phyloP scores from a whole-genome alignment of 1,284 basidiomycete genomes.

The Exobasidium cylindrosporum region DNA sequence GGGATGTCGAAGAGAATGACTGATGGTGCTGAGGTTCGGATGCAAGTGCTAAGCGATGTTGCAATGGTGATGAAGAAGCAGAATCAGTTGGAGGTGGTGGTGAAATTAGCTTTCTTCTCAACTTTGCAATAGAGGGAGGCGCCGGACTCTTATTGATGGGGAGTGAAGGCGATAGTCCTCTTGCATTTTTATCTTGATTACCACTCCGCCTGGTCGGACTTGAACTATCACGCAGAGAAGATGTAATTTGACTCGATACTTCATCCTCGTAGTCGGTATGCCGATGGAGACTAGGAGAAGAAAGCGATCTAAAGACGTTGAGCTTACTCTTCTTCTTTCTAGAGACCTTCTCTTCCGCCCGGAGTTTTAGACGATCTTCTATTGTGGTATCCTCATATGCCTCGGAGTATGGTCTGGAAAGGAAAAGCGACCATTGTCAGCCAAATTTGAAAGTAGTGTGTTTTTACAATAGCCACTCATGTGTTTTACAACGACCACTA shows the following conservation, averaged over 20 bases:
- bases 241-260: too few species aligned
- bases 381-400: neutral
- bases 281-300: too few species aligned
- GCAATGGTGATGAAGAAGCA: neutral
- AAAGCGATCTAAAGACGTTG: too few species aligned
- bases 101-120: slow-evolving; percentile 8
- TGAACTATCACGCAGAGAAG: too few species aligned
- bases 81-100: slow-evolving; percentile 3
- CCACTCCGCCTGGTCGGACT: too few species aligned
- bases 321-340: neutral
- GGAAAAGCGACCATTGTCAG: neutral
- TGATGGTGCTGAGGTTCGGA: neutral
- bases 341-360: neutral
- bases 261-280: too few species aligned
- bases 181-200: neutral
- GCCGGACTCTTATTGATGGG: neutral
- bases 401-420: neutral
- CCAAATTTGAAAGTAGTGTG: too few species aligned
- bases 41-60: neutral
- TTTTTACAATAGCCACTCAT: too few species aligned
- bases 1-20: neutral
- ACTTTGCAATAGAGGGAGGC: neutral
- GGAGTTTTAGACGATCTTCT: neutral
- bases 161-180: neutral
- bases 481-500: too few species aligned